Percentiles rank a stretch among this genome's conserved stretches.
phyloP scores from a whole-genome alignment of 202 grass and related monocot species.

The Carex sylvatica region DNA sequence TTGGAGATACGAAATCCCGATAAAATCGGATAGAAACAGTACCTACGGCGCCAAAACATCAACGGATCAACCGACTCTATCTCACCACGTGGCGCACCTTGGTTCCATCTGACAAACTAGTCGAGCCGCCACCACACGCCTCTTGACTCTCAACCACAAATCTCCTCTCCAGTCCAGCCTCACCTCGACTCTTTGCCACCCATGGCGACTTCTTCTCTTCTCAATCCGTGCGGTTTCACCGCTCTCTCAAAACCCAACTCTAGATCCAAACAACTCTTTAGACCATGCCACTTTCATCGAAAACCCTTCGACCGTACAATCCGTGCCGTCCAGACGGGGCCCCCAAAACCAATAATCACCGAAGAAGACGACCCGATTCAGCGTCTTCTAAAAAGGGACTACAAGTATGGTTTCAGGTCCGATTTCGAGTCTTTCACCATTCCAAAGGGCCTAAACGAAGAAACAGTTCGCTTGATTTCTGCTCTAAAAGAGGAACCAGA shows the following conservation, averaged over 20 bases:
- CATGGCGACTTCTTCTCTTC: slow-evolving; percentile 55
- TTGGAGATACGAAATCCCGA: no score
- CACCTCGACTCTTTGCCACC: neutral
- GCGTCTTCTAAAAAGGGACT: slow-evolving; percentile 78
- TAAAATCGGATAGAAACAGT: neutral
- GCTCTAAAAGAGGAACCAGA: slow-evolving; percentile 77
- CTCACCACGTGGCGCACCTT: slow-evolving; percentile 38
- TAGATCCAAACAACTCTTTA: slow-evolving; percentile 6
- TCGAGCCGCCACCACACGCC: slow-evolving; percentile 62
- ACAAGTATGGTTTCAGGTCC: slow-evolving; percentile 85
- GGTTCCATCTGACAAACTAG: slow-evolving; percentile 28
- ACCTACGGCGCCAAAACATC: neutral
- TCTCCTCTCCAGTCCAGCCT: slow-evolving; percentile 9
- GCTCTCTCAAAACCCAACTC: slow-evolving; percentile 23
- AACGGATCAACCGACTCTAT: slow-evolving; percentile 21
- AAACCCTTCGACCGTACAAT: slow-evolving; percentile 40
- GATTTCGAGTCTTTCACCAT: slow-evolving; percentile 93
- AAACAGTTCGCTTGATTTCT: slow-evolving; percentile 74
- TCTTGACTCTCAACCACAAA: neutral
- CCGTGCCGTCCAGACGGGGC: slow-evolving; percentile 65
- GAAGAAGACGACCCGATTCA: slow-evolving; percentile 67
- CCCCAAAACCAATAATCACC: slow-evolving; percentile 40
- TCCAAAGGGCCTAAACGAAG: slow-evolving; percentile 82
- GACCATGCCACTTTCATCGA: neutral
- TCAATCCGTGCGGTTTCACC: slow-evolving; percentile 28